A percentile compares a stretch with the other conserved stretches of the same genome.
Conservation (phyloP, 768 basidiomycete genomes). For the Termitomyces sp. region DNA sequence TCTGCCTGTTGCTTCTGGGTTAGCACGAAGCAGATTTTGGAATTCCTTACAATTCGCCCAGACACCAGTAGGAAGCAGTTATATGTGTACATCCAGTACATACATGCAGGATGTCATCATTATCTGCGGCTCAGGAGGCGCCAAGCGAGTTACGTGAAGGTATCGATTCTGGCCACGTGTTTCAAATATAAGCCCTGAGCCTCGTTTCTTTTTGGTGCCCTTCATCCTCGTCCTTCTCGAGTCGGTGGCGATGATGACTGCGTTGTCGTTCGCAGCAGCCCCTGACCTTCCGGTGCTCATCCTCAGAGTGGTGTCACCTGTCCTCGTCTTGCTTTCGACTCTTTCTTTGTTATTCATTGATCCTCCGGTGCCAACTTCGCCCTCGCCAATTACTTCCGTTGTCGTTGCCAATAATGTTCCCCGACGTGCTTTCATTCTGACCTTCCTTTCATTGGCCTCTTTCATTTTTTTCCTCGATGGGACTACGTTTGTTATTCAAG, state of each 20-base stretch:
- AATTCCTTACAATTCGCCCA: background rate
- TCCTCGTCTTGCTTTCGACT: slow-evolving; percentile 55
- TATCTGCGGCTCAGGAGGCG: slow-evolving; percentile 1
- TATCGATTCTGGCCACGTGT: slow-evolving; percentile 19
- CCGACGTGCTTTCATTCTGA: slow-evolving; percentile 70
- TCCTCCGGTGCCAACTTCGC: slow-evolving; percentile 39
- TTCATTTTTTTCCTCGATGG: slow-evolving; percentile 78
- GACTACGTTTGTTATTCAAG: slow-evolving; percentile 58
- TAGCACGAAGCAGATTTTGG: background rate
- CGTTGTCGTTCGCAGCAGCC: slow-evolving; percentile 13
- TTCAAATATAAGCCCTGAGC: slow-evolving; percentile 17
- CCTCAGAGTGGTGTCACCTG: slow-evolving; percentile 64
- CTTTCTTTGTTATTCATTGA: slow-evolving; percentile 54
- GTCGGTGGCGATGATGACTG: slow-evolving; percentile 24
- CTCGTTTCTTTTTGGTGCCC: slow-evolving; percentile 6
- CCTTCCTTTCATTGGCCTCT: slow-evolving; percentile 63
- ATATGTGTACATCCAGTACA: background rate
- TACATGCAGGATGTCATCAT: slow-evolving; percentile 1
- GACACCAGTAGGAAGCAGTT: background rate
- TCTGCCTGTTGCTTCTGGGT: background rate
- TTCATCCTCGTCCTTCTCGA: slow-evolving; percentile 16
- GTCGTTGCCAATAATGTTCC: slow-evolving; percentile 70
- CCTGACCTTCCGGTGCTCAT: slow-evolving; percentile 39
- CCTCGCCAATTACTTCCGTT: slow-evolving; percentile 72
- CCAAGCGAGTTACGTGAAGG: slow-evolving; percentile 15